phyloP scores from a whole-genome alignment of 345 rosid species.

The Moricandia arvensis region DNA sequence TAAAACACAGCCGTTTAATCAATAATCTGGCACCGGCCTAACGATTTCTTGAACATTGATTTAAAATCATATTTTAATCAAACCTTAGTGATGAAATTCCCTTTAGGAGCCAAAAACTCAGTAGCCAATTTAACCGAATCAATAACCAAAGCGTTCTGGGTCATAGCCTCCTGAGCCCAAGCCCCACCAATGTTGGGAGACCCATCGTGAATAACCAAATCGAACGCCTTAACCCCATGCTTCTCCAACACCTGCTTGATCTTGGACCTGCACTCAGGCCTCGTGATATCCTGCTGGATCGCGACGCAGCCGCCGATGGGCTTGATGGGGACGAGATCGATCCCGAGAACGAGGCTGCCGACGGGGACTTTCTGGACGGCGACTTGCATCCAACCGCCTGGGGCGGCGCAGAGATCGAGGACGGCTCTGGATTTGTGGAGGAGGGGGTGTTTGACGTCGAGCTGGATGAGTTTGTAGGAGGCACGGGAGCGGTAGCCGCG shows the following conservation, averaged over 20 bases:
- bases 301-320: conserved; percentile 70
- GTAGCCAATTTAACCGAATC: conserved; percentile 86
- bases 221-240: conserved; percentile 62
- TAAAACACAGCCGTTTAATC: no score
- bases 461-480: conserved; percentile 84
- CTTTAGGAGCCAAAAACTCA: conserved; percentile 72
- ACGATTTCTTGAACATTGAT: no score
- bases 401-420: conserved; percentile 97
- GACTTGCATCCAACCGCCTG: conserved; percentile 98
- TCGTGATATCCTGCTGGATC: conserved; percentile 80
- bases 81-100: conserved; percentile 80
- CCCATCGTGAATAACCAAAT: conserved; percentile 84
- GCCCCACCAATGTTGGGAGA: conserved; percentile 97
- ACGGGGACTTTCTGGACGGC: conserved; percentile 86
- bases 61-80: conserved; percentile 41
- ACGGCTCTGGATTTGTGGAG: conserved; percentile 67
- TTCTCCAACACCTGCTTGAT: conserved; percentile 68
- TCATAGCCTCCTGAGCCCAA: conserved; percentile 87
- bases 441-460: conserved; percentile 64
- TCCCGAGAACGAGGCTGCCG: conserved; percentile 84
- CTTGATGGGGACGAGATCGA: conserved; percentile 70
- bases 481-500: conserved; percentile 96
- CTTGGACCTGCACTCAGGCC: conserved; percentile 65
- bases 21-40: no score
- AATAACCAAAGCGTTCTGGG: conserved; percentile 84